Conservation (phyloP, 2,329 filamentous ascomycete genomes). For the Phialophora macrospora region DNA sequence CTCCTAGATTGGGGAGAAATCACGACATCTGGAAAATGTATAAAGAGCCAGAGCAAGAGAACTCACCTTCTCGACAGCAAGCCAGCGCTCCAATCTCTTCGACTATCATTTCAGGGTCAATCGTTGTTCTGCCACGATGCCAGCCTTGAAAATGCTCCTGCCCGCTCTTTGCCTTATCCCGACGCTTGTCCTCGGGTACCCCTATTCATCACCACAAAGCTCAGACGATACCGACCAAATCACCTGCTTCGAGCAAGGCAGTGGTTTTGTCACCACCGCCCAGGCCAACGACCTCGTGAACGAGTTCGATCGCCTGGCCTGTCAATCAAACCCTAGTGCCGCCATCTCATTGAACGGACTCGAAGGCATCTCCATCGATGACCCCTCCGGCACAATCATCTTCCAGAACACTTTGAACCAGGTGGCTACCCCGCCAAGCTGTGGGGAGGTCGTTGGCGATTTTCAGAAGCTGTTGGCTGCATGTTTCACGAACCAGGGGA, state of each 20-base stretch:
- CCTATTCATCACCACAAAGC: background rate
- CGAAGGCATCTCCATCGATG: conserved; percentile 14
- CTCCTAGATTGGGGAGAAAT: background rate
- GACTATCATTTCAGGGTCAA: background rate
- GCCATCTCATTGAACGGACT: conserved; percentile 12
- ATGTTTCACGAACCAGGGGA: conserved; percentile 15
- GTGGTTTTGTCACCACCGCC: conserved; percentile 8
- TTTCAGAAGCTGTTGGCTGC: conserved; percentile 20
- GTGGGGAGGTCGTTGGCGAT: conserved; percentile 17
- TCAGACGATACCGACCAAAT: conserved; percentile 16
- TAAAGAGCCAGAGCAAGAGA: background rate
- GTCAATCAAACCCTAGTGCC: conserved; percentile 19
- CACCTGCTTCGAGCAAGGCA: conserved; percentile 17
- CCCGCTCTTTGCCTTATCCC: conserved; percentile 15
- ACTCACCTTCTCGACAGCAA: background rate
- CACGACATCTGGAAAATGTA: background rate
- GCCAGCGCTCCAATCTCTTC: background rate
- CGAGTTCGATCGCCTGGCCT: conserved; percentile 18
- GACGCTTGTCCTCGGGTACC: background rate
- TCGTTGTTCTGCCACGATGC: conserved; percentile 5
- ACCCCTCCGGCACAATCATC: conserved; percentile 16
- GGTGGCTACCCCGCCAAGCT: conserved; percentile 16
- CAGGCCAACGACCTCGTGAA: conserved; percentile 16
- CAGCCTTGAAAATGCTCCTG: conserved; percentile 1
- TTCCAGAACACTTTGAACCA: conserved; percentile 19